Evolutionary conservation across 352 stramenopile genomes (phyloP), one percentile per base, ranked within the genome.

Genomic region (Phytophthora podocarpi): DNA sequence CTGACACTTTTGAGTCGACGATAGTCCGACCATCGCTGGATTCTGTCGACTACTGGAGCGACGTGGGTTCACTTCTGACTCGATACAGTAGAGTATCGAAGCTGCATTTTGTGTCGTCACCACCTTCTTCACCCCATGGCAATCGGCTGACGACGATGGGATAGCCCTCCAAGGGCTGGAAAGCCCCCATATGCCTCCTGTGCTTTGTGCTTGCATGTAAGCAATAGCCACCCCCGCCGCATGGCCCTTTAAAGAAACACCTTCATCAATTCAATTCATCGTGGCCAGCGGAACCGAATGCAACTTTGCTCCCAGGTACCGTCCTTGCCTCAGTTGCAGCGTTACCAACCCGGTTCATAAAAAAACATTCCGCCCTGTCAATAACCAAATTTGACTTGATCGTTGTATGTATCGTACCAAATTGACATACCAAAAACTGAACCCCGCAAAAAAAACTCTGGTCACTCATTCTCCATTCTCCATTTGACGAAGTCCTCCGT

Each of bases 11-110:
- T 35, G 39, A 28, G 36, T 51, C 26, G 24, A 51, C 37, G 32
- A 62, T 62, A 50, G 59, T 67, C 59, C 39, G 59, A 61, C 59
- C 49, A 49, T 40, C 20, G 20, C 24, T 67, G 59, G 59, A 67
- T 67, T 67, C 35, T 67, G 41, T 67, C 42, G 42, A 58, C 43
- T 32, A 40, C 21, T 36, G 39, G 39, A 41, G 39, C 32, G 20
- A 5, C 30, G 31, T 60, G 49, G 58, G 58, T 66, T 34, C 35
- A 58, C 45, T 68, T 68, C 59, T 63, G 59, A 58, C 51, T 63
- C 41, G 35, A 64, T 35, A 41, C 15, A 45, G 35, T 58, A n/a
- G n/a, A n/a, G n/a, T n/a, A n/a, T n/a, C n/a, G n/a, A n/a, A n/a
- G n/a, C n/a, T n/a, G n/a, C 59, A 50, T 13, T 50, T 35, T 24